Conservation (phyloP, 441 rosid species). For the Gossypium davidsonii region DNA sequence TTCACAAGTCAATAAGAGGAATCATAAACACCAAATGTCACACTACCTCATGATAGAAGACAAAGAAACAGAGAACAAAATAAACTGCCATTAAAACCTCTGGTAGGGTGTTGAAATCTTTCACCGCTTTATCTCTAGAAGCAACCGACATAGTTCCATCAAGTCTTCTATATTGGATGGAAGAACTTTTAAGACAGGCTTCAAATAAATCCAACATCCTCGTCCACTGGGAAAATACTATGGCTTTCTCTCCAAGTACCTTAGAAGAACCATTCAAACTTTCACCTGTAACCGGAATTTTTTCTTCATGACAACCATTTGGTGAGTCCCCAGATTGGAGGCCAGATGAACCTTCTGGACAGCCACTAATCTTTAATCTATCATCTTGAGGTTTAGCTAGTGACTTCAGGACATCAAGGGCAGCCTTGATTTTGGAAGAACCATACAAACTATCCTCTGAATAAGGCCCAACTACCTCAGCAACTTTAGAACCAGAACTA, state of each 20-base stretch:
- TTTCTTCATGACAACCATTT: slow-evolving; percentile 15
- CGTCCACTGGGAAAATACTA: slow-evolving; percentile 96
- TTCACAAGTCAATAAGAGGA: not conserved
- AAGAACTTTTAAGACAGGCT: slow-evolving; percentile 54
- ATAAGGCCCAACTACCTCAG: slow-evolving; percentile 24
- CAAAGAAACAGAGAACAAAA: not conserved
- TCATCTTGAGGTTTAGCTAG: slow-evolving; percentile 38
- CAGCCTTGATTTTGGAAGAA: slow-evolving; percentile 85
- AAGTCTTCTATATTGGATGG: slow-evolving; percentile 76
- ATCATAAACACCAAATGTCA: not conserved
- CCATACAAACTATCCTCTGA: slow-evolving; percentile 23
- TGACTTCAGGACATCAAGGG: slow-evolving; percentile 62
- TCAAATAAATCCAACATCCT: slow-evolving; percentile 84
- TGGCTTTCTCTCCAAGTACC: slow-evolving; percentile 63
- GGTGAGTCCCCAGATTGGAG: slow-evolving; percentile 14
- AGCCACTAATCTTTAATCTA: slow-evolving; percentile 17
- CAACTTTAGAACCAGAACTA: slow-evolving; percentile 32
- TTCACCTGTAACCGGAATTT: slow-evolving; percentile 12
- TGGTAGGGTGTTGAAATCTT: slow-evolving; percentile 82
- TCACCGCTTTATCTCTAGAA: slow-evolving; percentile 86
- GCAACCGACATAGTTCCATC: slow-evolving; percentile 92
- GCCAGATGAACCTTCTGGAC: slow-evolving; percentile 25
- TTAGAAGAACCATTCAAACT: slow-evolving; percentile 27
- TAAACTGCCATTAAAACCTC: slow-evolving; percentile 41
- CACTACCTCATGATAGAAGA: not conserved